Evolutionary conservation across 306 rosid genomes (phyloP).

Genomic region (Crotalaria pallida): DNA sequence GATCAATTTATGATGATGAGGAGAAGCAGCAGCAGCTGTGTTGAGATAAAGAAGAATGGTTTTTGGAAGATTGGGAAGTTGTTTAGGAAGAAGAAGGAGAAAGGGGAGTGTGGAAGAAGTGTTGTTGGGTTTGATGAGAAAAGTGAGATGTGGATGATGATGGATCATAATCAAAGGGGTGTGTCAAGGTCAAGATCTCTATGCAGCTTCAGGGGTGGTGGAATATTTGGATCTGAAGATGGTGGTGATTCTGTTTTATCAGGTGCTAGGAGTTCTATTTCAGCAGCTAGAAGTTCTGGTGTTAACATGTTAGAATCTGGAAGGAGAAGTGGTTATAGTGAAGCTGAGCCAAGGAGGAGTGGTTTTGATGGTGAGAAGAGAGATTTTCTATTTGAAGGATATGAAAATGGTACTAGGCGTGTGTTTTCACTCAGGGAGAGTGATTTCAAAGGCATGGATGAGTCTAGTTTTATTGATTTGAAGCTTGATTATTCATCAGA

Average conservation of each 20-base stretch:
- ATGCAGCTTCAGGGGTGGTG: conserved; percentile 80
- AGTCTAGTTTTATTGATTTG: conserved; percentile 82
- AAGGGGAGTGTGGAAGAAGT: conserved; percentile 61
- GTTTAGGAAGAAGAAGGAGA: conserved; percentile 69
- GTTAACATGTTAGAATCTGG: conserved; percentile 84
- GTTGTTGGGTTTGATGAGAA: conserved; percentile 73
- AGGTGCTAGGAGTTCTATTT: conserved; percentile 88
- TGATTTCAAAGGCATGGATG: conserved; percentile 85
- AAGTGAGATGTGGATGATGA: conserved; percentile 50
- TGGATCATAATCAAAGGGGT: conserved; percentile 48
- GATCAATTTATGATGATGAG: conserved; percentile 42
- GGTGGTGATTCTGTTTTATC: conserved; percentile 67
- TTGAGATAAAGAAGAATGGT: conserved; percentile 56
- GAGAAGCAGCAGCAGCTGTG: conserved; percentile 76
- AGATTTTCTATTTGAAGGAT: conserved; percentile 28
- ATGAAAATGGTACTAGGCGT: conserved; percentile 42
- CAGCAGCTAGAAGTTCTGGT: conserved; percentile 91
- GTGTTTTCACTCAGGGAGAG: conserved; percentile 87
- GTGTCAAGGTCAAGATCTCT: conserved; percentile 92
- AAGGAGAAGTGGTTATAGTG: conserved; percentile 87
- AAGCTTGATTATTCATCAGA: conserved; percentile 80
- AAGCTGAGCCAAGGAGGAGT: conserved; percentile 84
- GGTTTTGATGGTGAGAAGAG: conserved; percentile 55
- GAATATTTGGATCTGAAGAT: conserved; percentile 70
- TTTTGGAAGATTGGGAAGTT: conserved; percentile 75